A percentile compares a stretch with the other conserved stretches of the same genome.
phyloP scores from a whole-genome alignment of 495 filamentous ascomycete genomes.

The Penicillium cosmopolitanum region DNA sequence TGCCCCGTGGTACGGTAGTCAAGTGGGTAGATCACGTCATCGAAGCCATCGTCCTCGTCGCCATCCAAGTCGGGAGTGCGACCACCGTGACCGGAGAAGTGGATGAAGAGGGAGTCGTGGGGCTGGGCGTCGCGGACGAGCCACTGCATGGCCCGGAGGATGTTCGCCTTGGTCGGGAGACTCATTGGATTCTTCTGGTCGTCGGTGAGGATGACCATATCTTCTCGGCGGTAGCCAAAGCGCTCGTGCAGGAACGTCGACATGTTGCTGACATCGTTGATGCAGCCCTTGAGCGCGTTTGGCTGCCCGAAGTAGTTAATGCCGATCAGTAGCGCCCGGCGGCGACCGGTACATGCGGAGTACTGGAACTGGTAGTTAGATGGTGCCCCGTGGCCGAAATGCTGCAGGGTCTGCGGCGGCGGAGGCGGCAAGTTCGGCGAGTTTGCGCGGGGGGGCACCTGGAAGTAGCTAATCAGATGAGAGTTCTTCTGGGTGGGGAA shows the following conservation, averaged over 20 bases:
- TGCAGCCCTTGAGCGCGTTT: slow-evolving; percentile 87
- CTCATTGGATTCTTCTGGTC: slow-evolving; percentile 96
- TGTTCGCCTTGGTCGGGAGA: slow-evolving; percentile 91
- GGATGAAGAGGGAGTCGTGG: slow-evolving; percentile 95
- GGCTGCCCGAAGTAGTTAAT: slow-evolving; percentile 97
- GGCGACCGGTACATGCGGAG: slow-evolving; percentile 84
- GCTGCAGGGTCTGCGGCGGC: slow-evolving; percentile 46
- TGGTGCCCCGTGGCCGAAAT: slow-evolving; percentile 79
- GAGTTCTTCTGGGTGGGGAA: slow-evolving; percentile 16
- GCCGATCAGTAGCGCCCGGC: slow-evolving; percentile 91
- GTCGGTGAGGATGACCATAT: slow-evolving; percentile 98
- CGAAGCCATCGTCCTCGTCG: slow-evolving; percentile 94
- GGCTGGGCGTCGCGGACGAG: slow-evolving; percentile 93
- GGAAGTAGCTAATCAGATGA: slow-evolving; percentile 6
- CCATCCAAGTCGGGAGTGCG: slow-evolving; percentile 94
- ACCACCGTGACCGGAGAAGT: slow-evolving; percentile 96
- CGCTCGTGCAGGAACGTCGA: slow-evolving; percentile 82
- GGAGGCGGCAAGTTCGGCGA: slow-evolving; percentile 35
- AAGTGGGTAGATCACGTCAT: slow-evolving; percentile 97
- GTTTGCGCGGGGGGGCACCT: slow-evolving; percentile 19
- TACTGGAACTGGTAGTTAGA: slow-evolving; percentile 84
- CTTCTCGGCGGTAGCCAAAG: slow-evolving; percentile 88
- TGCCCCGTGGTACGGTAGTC: slow-evolving; percentile 89
- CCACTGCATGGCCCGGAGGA: slow-evolving; percentile 97
- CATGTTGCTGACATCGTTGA: slow-evolving; percentile 99